Evolutionary conservation across 1,284 basidiomycete species (phyloP), one percentile per base, ranked within the genome.

Genomic region (Farysia itapuensis): DNA sequence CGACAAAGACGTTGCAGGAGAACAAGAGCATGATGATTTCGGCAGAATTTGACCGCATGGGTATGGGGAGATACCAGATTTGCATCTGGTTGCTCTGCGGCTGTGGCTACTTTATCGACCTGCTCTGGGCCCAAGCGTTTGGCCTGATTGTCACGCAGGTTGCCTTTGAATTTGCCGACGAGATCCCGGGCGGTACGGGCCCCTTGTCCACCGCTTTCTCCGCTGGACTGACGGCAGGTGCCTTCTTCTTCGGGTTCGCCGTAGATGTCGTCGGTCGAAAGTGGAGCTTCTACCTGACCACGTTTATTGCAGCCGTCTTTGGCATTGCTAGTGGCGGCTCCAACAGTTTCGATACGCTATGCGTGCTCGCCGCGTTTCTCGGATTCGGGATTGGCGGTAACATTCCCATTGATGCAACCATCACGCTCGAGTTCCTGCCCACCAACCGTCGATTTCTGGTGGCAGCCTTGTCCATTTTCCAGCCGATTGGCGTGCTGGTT

Each of bases 401-500:
- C 20, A 70, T 71, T 23, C 69, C 69, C 4, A 70, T 71, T 24
- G 69, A 71, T 33, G 54, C 67, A 0, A 70, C 69, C 12, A 71
- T 71, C 35, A 63, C 65, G n/a, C 38, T 71, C 18, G 69, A 71
- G 39, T 66, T 69, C 29, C 39, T 71, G 8, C 69, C 69, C 3
- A 65, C 57, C 5, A 64, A 64, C 11, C 35, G 59, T 3, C 39
- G 66, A 2, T 72, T 64, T 30, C 30, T 70, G 7, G 52, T 71
- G 16, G 64, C 65, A 1, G 47, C 64, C 0, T 58, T 72, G 14
- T 70, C 65, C 23, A 32, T 66, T n/a, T 74, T 67, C 29, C 73
- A 74, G 38, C 72, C 73, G n/a, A 36, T 75, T 9, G 73, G 72
- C 5, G 64, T 70, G 24, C 42, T 70, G 20, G 51, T 74, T 6